phyloP scores from a whole-genome alignment of 2,329 filamentous ascomycete species.

The Aspergillus hortae region DNA sequence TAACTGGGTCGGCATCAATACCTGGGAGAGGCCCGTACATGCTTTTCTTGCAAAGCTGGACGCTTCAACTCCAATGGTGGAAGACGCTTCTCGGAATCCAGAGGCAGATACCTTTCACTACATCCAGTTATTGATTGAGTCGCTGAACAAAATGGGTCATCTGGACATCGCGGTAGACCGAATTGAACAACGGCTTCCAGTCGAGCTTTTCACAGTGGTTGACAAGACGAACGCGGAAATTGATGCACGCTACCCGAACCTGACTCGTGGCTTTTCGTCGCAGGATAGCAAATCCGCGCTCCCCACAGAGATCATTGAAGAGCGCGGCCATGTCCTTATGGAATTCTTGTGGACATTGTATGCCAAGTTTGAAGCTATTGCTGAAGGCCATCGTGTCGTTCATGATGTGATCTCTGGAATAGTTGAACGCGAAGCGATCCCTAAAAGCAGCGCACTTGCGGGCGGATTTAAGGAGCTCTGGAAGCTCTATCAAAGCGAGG shows the following conservation, averaged over 20 bases:
- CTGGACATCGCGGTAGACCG: constrained; percentile 83
- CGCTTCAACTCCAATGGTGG: constrained; percentile 58
- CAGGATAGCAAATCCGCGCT: constrained; percentile 54
- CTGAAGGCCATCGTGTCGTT: constrained; percentile 88
- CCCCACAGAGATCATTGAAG: constrained; percentile 67
- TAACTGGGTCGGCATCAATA: constrained; percentile 30
- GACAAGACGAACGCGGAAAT: constrained; percentile 94
- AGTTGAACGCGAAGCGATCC: constrained; percentile 70
- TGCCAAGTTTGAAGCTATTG: constrained; percentile 95
- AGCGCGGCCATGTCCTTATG: constrained; percentile 79
- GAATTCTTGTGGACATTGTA: constrained; percentile 91
- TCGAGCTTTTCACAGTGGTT: constrained; percentile 89
- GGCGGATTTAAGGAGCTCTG: constrained; percentile 94
- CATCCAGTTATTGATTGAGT: constrained; percentile 79
- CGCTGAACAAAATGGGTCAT: constrained; percentile 82
- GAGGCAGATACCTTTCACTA: constrained; percentile 96
- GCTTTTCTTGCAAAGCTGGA: constrained; percentile 57
- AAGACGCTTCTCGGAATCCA: constrained; percentile 89
- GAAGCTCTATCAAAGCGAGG: constrained; percentile 95
- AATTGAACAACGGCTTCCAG: constrained; percentile 87
- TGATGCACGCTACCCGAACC: constrained; percentile 85
- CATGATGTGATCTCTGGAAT: constrained; percentile 90
- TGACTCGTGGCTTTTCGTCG: constrained; percentile 52
- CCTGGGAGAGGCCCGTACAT: constrained; percentile 55
- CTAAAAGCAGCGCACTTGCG: constrained; percentile 63